Percentiles rank a stretch among this genome's conserved stretches.
These are phyloP conservation scores for Pseudogymnoascus pannorum DNA, from an alignment of 2,329 filamentous ascomycete species.

Conservation along the genomic window DNA sequence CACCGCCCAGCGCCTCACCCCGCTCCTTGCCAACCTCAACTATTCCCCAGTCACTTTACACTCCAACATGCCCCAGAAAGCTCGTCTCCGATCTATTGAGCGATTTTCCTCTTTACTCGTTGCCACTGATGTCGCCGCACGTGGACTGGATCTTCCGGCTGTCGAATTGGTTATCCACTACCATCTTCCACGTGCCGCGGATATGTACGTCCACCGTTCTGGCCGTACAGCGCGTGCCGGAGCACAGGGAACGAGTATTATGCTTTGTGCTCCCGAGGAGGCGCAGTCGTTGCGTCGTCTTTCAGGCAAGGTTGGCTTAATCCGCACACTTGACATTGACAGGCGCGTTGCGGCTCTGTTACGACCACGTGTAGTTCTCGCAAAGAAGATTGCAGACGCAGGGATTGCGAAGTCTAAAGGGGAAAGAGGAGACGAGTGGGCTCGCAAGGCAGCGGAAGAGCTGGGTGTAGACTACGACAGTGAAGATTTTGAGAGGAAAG, in stretches of 20 bases:
- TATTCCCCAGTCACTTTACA: conserved; percentile 73
- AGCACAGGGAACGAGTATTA: conserved; percentile 68
- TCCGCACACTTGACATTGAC: conserved; percentile 77
- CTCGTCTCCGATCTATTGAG: conserved; percentile 85
- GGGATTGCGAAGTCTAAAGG: conserved; percentile 81
- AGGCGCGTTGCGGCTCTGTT: conserved; percentile 68
- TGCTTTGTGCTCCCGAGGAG: conserved; percentile 89
- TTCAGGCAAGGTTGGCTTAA: conserved; percentile 76
- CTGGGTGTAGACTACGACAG: conserved; percentile 90
- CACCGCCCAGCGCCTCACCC: conserved; percentile 76
- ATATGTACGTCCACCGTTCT: conserved; percentile 91
- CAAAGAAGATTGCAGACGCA: conserved; percentile 83
- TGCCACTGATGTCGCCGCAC: conserved; percentile 87
- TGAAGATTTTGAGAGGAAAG: conserved; percentile 70
- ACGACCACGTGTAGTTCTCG: conserved; percentile 67
- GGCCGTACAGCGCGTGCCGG: conserved; percentile 86
- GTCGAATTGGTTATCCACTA: conserved; percentile 92
- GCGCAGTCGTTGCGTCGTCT: conserved; percentile 76
- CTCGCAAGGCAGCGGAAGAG: conserved; percentile 79
- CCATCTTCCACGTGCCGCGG: conserved; percentile 83
- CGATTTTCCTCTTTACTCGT: conserved; percentile 74
- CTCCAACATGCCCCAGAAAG: conserved; percentile 93
- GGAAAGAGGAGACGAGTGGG: conserved; percentile 74
- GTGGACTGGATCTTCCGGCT: conserved; percentile 85
- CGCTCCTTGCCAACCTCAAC: conserved; percentile 75